Conservation (phyloP, 2,329 filamentous ascomycete genomes). For the Paraconiothyrium sp. region DNA sequence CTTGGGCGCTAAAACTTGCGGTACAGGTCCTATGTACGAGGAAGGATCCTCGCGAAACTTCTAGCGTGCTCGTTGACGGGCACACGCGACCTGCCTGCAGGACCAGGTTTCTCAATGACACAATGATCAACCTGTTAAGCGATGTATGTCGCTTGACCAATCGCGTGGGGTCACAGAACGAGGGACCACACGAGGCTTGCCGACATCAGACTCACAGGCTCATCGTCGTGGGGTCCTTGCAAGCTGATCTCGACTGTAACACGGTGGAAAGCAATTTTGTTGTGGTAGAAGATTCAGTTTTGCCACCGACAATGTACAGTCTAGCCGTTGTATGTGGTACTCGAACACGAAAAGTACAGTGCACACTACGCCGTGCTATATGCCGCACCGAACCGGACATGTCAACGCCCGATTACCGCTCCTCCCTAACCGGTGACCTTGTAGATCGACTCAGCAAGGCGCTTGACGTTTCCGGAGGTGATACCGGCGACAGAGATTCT, state of each 20-base stretch:
- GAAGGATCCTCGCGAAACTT: neutral
- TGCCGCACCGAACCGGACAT: slow-evolving; percentile 19
- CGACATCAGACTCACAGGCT: neutral
- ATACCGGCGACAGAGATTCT: slow-evolving; percentile 88
- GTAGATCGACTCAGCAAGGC: slow-evolving; percentile 84
- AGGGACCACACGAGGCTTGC: neutral
- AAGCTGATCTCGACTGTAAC: neutral
- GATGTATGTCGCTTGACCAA: slow-evolving; percentile 4
- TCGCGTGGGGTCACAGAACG: slow-evolving; percentile 5
- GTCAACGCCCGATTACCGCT: neutral
- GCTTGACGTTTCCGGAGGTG: slow-evolving; percentile 79
- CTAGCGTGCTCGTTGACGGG: slow-evolving; percentile 5
- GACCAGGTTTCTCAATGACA: slow-evolving; percentile 4
- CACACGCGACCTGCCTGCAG: slow-evolving; percentile 17
- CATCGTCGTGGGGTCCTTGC: neutral
- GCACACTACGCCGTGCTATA: slow-evolving; percentile 32
- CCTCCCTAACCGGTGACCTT: slow-evolving; percentile 73
- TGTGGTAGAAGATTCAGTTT: slow-evolving; percentile 9
- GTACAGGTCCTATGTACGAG: neutral
- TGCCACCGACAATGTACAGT: slow-evolving; percentile 19
- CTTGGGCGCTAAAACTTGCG: neutral
- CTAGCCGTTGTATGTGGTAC: slow-evolving; percentile 18
- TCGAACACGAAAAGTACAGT: slow-evolving; percentile 32
- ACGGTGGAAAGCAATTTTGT: neutral
- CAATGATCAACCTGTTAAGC: slow-evolving; percentile 16